These are phyloP conservation scores for Amylostereum chailletii DNA, from an alignment of 1,284 basidiomycete genomes.

Conservation along the genomic window DNA sequence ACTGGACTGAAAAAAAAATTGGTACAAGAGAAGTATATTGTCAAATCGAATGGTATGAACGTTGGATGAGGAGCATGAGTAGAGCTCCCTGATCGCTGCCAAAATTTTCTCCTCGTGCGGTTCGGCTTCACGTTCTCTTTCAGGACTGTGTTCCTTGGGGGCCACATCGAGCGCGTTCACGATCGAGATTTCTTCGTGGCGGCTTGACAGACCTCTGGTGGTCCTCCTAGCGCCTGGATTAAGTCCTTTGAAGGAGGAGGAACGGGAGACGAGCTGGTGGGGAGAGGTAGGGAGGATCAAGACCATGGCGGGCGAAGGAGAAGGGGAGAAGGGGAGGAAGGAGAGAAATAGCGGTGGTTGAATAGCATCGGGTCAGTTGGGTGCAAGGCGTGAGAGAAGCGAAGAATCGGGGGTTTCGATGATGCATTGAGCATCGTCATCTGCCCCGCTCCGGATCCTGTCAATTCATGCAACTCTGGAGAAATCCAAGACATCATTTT, in stretches of 20 bases:
- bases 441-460: too few relatives aligned
- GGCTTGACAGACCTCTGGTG: too few relatives aligned
- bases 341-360: neutral
- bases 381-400: too few relatives aligned
- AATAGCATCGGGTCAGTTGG: too few relatives aligned
- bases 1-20: slow-evolving; percentile 22
- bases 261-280: slow-evolving; percentile 7
- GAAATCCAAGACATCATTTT: too few relatives aligned
- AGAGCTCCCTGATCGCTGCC: slow-evolving; percentile 34
- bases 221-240: too few relatives aligned
- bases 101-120: slow-evolving; percentile 30
- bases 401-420: too few relatives aligned
- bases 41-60: neutral
- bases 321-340: neutral
- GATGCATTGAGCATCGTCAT: too few relatives aligned
- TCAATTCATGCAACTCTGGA: too few relatives aligned
- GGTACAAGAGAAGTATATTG: neutral
- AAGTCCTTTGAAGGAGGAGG: slow-evolving; percentile 6
- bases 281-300: slow-evolving; percentile 7
- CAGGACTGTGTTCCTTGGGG: slow-evolving; percentile 27
- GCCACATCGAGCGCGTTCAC: slow-evolving; percentile 33
- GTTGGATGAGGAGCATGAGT: slow-evolving; percentile 22
- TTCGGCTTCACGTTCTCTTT: slow-evolving; percentile 28
- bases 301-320: slow-evolving; percentile 5
- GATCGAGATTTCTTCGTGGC: slow-evolving; percentile 14